Base-by-base conservation (phyloP, 257 asterid genomes). In the Parsonsia alboflavescens region DNA sequence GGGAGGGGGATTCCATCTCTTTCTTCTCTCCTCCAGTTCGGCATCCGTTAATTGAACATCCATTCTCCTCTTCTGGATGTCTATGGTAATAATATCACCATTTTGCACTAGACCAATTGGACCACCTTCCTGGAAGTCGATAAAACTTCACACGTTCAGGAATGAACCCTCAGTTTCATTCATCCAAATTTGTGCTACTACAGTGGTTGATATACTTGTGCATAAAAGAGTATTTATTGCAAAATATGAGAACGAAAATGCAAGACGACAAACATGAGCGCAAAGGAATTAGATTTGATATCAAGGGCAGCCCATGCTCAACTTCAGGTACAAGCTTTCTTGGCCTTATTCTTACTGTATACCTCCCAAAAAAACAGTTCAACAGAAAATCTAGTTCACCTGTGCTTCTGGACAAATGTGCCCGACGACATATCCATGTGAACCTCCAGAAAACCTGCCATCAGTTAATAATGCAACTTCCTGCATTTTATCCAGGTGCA, bases 391-490 rank as follows among this genome's bases (percentile, higher is more conserved):
- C 22, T 9, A 81, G 73, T 44, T 62, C 71, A 92, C 99, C 95
- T 94, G 99, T 66, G 99, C 97, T 83, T 94, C 99, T 2, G 99
- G 99, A 79, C 92, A 94, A 70, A 94, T 87, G 80, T 94, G 99
- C 8, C 99, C 99, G 45, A 94, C 96, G n/a, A 94, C 99, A 79
- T 88, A 94, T 75, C 99, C 99, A 61, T 94, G 99, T 6, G 99
- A 94, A 68, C 96, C 99, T 79, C 99, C 99, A 42, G 99, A 94
- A 88, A 94, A 94, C 69, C 99, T 82, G 64, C 99, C 99, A 85
- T 94, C 99, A 15, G 99, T 94, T 28, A 94, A 83, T 74, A 94
- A 80, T 3, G 99, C 99, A 79, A 86, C 91, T 75, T 93, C 98
- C 97, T 93, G 86, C 78, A 76, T n/a, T 13, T 22, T 53, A 39